Evolutionary conservation across 2,329 filamentous ascomycete genomes (phyloP), one percentile per base, ranked within the genome.

Genomic region (Microdochium paspali): DNA sequence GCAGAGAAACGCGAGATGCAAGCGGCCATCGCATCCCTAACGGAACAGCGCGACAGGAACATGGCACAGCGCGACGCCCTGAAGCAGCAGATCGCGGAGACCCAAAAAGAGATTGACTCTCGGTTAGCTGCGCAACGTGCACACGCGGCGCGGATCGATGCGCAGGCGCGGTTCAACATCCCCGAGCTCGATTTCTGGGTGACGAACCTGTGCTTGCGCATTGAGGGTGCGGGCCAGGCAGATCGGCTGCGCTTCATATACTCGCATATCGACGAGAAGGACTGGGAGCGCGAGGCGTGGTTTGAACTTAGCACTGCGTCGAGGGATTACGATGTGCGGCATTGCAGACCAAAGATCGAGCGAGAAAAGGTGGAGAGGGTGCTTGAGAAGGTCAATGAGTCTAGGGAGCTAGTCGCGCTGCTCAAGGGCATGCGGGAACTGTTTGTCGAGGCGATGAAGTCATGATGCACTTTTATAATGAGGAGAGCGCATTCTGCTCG

Each of bases 171-270:
- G 28, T 87, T 91, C 66, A 97, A 98, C 66, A 79, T 87, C 40
- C 93, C 93, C 0, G 93, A 98, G 70, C 76, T 98, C 43, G 87
- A 90, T 56, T 97, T 97, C 63, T 98, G 93, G 93, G 87, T 95
- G 63, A 85, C 85, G 47, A 93, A 91, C 62, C 72, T 98, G 50
- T 90, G 91, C 49, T 66, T 97, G 61, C 76, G 85, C 51, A 94
- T 98, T 60, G 91, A 97, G 61, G 91, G 91, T 2, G 87, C 87
- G 0, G 90, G 88, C 1, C 79, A 80, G 60, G 83, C 87, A 52
- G 90, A 96, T 66, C 78, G 87, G 24, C 73, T 98, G 56, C 91
- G 91, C 66, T 95, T 98, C 63, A 79, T 93, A 2, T 98, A 89
- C 61, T 86, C 82, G 24, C 87, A 94, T 64, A 73, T 97, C 43